Evolutionary conservation across 768 basidiomycete genomes (phyloP).

Genomic region (Phanerochaete carnosa): DNA sequence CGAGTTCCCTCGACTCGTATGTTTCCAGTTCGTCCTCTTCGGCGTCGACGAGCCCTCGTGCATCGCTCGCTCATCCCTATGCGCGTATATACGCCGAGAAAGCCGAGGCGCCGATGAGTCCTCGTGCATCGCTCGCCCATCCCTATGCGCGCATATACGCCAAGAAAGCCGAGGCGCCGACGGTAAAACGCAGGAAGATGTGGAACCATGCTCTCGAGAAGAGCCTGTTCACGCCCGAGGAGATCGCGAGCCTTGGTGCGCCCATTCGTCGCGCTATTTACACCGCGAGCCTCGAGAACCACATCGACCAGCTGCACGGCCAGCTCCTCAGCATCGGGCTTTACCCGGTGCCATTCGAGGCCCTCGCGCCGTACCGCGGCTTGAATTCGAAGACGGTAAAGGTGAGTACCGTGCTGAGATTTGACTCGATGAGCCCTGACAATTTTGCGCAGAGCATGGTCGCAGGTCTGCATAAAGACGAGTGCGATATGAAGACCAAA

Average conservation of each 20-base stretch:
- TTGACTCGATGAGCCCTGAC: constrained; percentile 1
- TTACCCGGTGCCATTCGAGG: constrained; percentile 53
- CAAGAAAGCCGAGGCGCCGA: constrained; percentile 32
- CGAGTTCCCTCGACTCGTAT: background rate
- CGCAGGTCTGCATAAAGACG: constrained; percentile 65
- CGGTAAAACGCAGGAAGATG: constrained; percentile 63
- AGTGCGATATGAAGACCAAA: constrained; percentile 54
- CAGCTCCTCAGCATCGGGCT: constrained; percentile 51
- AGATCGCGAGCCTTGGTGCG: constrained; percentile 68
- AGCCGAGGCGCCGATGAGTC: constrained; percentile 36
- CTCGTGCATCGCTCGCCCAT: constrained; percentile 52
- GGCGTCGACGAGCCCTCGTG: constrained; percentile 5
- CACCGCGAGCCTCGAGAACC: constrained; percentile 60
- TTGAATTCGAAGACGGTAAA: constrained; percentile 78
- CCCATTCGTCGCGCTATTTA: constrained; percentile 70
- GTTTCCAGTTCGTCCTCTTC: background rate
- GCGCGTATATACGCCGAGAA: constrained; percentile 54
- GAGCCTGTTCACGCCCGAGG: constrained; percentile 59
- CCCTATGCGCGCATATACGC: constrained; percentile 71
- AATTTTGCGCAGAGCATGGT: constrained; percentile 61
- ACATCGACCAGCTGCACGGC: constrained; percentile 65
- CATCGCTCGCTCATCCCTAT: constrained; percentile 57
- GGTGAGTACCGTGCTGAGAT: constrained; percentile 33
- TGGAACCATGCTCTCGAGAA: constrained; percentile 82
- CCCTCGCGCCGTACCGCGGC: constrained; percentile 62